phyloP scores from a whole-genome alignment of 2,329 filamentous ascomycete genomes.

The Colletotrichum scovillei region DNA sequence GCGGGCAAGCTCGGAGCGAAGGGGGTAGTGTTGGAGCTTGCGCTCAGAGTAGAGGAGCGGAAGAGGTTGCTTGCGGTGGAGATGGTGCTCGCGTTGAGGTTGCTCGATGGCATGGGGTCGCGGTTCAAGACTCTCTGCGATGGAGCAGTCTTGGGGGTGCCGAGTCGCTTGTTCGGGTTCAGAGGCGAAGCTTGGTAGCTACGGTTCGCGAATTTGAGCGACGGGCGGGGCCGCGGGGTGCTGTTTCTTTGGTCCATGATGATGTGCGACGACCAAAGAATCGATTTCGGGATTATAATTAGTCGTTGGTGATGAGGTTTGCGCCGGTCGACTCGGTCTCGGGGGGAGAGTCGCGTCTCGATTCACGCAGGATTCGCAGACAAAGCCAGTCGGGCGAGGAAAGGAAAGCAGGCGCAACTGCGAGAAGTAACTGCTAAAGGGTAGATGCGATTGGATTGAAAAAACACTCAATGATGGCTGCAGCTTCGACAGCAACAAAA shows the following conservation, averaged over 20 bases:
- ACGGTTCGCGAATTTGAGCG: constrained; percentile 57
- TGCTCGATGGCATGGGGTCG: constrained; percentile 49
- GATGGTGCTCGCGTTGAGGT: constrained; percentile 49
- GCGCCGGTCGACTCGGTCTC: constrained; percentile 18
- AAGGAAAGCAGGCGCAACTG: constrained; percentile 15
- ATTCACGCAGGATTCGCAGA: constrained; percentile 32
- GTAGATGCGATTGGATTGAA: not conserved
- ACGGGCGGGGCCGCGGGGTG: constrained; percentile 53
- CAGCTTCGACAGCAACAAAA: constrained; percentile 2
- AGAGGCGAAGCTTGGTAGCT: constrained; percentile 52
- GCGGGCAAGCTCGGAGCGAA: constrained; percentile 60
- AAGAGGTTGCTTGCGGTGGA: constrained; percentile 55
- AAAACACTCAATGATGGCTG: not conserved
- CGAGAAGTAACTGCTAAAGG: constrained; percentile 18
- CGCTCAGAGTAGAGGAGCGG: constrained; percentile 50
- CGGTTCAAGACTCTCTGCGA: constrained; percentile 50
- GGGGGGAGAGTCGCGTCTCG: constrained; percentile 26
- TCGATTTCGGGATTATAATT: constrained; percentile 13
- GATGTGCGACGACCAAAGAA: not conserved
- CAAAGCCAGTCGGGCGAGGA: constrained; percentile 11
- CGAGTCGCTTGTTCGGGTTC: constrained; percentile 47
- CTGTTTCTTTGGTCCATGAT: constrained; percentile 40
- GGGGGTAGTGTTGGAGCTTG: constrained; percentile 44
- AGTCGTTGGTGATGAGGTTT: constrained; percentile 20
- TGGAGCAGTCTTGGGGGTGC: constrained; percentile 51